Conservation (phyloP, 1,284 basidiomycete species). For the Dichomitus squalens region DNA sequence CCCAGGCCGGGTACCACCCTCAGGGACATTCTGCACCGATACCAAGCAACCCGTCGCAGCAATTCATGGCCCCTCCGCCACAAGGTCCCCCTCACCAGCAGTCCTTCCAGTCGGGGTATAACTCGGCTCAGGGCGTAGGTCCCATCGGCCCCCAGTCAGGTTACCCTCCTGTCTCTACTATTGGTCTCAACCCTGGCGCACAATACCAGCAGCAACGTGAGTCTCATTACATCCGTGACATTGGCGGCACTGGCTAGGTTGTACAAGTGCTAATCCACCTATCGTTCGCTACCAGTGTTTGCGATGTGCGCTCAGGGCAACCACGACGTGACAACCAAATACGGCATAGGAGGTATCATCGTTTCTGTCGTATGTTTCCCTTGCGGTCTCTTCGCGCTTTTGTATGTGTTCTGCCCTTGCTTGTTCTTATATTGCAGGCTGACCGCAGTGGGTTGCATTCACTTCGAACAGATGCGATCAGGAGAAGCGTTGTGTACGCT, state of each 20-base stretch:
- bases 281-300: slow-evolving; percentile 21
- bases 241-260: background rate
- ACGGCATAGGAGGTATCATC: slow-evolving; percentile 31
- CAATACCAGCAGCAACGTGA: slow-evolving; percentile 23
- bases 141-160: background rate
- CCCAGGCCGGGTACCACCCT: slow-evolving; percentile 3
- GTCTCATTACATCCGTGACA: background rate
- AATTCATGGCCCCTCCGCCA: background rate
- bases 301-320: slow-evolving; percentile 30
- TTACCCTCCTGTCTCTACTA: background rate
- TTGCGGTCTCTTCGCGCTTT: slow-evolving; percentile 30
- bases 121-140: background rate
- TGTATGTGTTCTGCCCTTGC: slow-evolving; percentile 22
- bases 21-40: background rate
- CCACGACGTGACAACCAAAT: slow-evolving; percentile 28
- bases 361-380: slow-evolving; percentile 29
- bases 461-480: slow-evolving; percentile 11
- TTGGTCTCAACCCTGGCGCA: slow-evolving; percentile 4
- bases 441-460: background rate
- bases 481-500: slow-evolving; percentile 25
- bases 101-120: slow-evolving; percentile 1
- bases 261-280: background rate
- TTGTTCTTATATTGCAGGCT: background rate
- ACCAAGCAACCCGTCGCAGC: background rate
- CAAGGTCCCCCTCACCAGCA: background rate